Evolutionary conservation across 192 early-diverging fungal species (phyloP), one percentile per base, ranked within the genome.

Genomic region (Coemansia sp.): DNA sequence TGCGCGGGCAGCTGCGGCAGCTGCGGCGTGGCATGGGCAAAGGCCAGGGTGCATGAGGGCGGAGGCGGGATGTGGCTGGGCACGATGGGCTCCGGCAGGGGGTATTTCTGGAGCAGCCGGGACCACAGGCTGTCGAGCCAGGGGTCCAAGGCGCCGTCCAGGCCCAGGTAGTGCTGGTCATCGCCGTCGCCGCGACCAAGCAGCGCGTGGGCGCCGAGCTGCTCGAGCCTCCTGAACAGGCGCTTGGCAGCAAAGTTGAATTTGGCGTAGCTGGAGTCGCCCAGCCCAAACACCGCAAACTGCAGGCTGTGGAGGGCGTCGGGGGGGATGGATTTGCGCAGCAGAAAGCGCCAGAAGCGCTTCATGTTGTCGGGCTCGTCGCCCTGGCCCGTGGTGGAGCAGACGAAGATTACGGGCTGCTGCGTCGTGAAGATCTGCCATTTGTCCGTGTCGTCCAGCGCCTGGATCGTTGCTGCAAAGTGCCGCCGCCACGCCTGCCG

Each of bases 191-290:
- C 94, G 19, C 89, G 78, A 13, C 61, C 53, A 23, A 86, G 57
- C 8, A 99, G 45, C 12, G 87, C 69, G 33, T 47, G 50, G 3
- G 89, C 96, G 16, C 96, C 96, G 20, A 99, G 79, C 53, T 97
- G 90, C 48, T 81, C 54, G 50, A 97, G 70, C 33, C 96, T 80
- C 36, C 90, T 87, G 72, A 86, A 81, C 45, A 99, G 81, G 57
- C 96, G 94, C 64, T 96, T 96, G 0, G 91, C 88, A 3, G 94
- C 88, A 72, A 84, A 94, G 65, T 97, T 97, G 81, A 91, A 99
- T 85, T 86, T 88, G 55, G 67, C 51, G 68, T 96, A 99, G 21
- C 91, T 92, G 15, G 93, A 96, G 70, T 99, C 96, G 19, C 96
- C 96, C 33, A 93, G 81, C 2, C 94, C 96, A 80, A 97, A 91